Conservation (phyloP, 768 basidiomycete species). For the Epithele typhae region DNA sequence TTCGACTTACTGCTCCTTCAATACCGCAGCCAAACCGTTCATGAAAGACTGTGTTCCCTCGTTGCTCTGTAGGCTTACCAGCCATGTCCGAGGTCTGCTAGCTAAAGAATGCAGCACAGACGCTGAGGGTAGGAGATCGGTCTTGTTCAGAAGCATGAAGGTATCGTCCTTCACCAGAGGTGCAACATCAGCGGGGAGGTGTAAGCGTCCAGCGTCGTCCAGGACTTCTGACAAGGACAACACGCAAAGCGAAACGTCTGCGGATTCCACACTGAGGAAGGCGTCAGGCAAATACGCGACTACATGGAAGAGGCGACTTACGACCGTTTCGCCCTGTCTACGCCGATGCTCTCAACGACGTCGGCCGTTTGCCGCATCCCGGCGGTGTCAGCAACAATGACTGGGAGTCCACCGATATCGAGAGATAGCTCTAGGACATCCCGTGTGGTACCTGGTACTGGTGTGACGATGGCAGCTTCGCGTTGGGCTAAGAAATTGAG, state of each 20-base stretch:
- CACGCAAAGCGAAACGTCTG: slow-evolving; percentile 79
- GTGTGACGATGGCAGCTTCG: slow-evolving; percentile 87
- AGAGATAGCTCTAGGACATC: slow-evolving; percentile 83
- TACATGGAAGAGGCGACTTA: slow-evolving; percentile 41
- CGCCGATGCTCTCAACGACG: slow-evolving; percentile 75
- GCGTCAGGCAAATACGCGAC: background rate
- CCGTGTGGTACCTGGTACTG: slow-evolving; percentile 84
- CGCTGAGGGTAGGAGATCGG: slow-evolving; percentile 43
- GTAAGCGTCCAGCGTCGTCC: slow-evolving; percentile 13
- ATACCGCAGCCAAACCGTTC: slow-evolving; percentile 45
- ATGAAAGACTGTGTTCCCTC: slow-evolving; percentile 58
- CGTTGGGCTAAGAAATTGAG: slow-evolving; percentile 84
- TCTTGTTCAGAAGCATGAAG: slow-evolving; percentile 76
- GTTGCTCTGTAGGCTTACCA: slow-evolving; percentile 55
- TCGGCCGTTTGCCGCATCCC: slow-evolving; percentile 70
- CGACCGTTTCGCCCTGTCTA: slow-evolving; percentile 68
- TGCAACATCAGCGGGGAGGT: slow-evolving; percentile 44
- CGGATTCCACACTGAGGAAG: slow-evolving; percentile 51
- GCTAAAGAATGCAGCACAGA: too few relatives aligned
- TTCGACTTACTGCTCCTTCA: slow-evolving; percentile 45
- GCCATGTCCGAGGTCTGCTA: too few relatives aligned
- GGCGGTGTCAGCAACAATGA: slow-evolving; percentile 82
- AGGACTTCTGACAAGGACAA: slow-evolving; percentile 58
- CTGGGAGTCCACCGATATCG: slow-evolving; percentile 83
- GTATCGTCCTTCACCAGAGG: slow-evolving; percentile 46